Percentiles rank a stretch among this genome's conserved stretches.
Evolutionary conservation across 331 rosid species (phyloP).

Genomic region (Saraca asoca): DNA sequence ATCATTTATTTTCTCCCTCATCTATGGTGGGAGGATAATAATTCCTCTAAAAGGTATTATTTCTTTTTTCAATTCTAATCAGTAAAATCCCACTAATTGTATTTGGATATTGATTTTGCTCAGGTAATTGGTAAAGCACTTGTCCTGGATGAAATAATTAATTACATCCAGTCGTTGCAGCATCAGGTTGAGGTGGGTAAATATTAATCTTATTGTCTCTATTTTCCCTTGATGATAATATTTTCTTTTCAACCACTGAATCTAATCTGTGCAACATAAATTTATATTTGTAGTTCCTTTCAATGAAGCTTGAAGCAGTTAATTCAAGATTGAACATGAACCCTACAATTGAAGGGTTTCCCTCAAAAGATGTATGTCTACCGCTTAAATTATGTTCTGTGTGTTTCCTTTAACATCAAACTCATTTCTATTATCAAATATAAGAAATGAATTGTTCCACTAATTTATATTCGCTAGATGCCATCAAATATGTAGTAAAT

Average conservation of each 20-base stretch:
- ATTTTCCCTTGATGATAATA: conserved; percentile 9
- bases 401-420: not conserved
- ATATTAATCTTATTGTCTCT: not conserved
- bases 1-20: not conserved
- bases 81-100: not conserved
- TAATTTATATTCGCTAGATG: not conserved
- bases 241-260: conserved; percentile 6
- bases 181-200: conserved; percentile 77
- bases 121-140: conserved; percentile 95
- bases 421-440: not conserved
- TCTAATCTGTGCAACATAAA: conserved; percentile 29
- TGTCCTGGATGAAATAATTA: conserved; percentile 91
- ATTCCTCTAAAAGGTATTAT: not conserved
- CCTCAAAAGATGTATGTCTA: conserved; percentile 16
- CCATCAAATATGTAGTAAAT: not conserved
- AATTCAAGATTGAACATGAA: conserved; percentile 62
- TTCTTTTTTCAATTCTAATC: too few relatives aligned
- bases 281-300: conserved; percentile 68
- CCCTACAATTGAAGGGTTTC: conserved; percentile 50
- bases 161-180: conserved; percentile 89
- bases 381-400: conserved; percentile 16
- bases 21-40: too few relatives aligned
- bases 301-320: conserved; percentile 91
- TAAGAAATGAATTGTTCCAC: conserved; percentile 1
- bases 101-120: conserved; percentile 5